Evolutionary conservation across 805 yeast genomes (phyloP), one percentile per base, ranked within the genome.

Genomic region (Wickerhamomyces rabaulensis): DNA sequence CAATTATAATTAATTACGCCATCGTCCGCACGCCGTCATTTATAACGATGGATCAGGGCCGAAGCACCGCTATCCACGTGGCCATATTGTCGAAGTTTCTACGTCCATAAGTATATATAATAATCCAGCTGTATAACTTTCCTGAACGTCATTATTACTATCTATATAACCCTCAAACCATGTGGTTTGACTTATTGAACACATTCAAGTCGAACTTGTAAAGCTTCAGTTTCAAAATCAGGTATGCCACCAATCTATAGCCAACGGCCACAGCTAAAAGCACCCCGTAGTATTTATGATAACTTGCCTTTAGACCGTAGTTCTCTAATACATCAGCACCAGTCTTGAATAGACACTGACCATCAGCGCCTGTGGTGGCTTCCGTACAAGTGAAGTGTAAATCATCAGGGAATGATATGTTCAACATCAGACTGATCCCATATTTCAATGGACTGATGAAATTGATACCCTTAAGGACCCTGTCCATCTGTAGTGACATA

Each of bases 401-500:
- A 41, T 69, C 73, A 9, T 56, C 54, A 1, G 61, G 50, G 36
- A 27, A 87, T 76, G n/a, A 81, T 84, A 53, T 80, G 57, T 59
- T 84, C 76, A 40, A 78, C 71, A 48, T 75, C 55, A 21, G 78
- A 60, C 56, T 78, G 74, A 37, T 78, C 79, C 80, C 83, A 58
- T 85, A 89, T 56, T 84, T 84, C 52, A 85, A 62, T 3, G 96
- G 96, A 44, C 83, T 83, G n/a, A 85, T 55, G 64, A 80, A 89
- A 63, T 87, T 88, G 59, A 86, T 65, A 0, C 82, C 95, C 51
- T 73, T 72, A 58, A 88, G 71, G 41, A 89, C 80, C 2, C 65
- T 67, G 22, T 84, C 85, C 84, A 88, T 78, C n/a, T 82, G 71
- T 55, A 87, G 68, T 0, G 96, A 84, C 81, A 89, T 74, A 10